A percentile compares a stretch with the other conserved stretches of the same genome.
These are phyloP conservation scores for Lentinula sp. DNA, from an alignment of 768 basidiomycete genomes.

Conservation along the genomic window DNA sequence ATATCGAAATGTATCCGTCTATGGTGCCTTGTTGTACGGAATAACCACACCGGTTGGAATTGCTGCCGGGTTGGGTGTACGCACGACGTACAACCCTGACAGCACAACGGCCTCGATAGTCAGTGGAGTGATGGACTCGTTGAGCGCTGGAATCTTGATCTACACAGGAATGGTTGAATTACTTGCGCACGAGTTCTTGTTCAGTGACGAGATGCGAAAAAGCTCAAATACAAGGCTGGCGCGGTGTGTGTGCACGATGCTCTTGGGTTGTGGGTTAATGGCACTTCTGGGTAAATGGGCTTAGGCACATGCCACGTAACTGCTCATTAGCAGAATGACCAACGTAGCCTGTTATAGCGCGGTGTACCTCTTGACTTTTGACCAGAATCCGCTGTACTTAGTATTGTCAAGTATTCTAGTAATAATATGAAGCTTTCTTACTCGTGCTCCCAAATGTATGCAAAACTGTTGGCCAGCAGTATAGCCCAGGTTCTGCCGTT, in stretches of 20 bases:
- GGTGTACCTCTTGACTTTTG: neutral
- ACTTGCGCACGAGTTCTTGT: constrained; percentile 91
- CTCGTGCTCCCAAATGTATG: neutral
- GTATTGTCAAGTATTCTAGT: no score
- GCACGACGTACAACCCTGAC: constrained; percentile 75
- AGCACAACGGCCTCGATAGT: constrained; percentile 74
- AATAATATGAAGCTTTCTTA: neutral
- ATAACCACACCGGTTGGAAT: constrained; percentile 85
- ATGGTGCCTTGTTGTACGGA: constrained; percentile 62
- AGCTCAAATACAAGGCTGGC: constrained; percentile 55
- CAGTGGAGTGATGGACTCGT: constrained; percentile 77
- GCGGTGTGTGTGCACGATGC: constrained; percentile 70
- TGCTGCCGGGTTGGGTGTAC: constrained; percentile 73
- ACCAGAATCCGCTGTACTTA: neutral
- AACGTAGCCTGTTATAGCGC: no score
- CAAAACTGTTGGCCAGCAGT: neutral
- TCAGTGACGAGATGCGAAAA: constrained; percentile 78
- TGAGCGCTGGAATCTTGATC: constrained; percentile 83
- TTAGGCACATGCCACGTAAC: constrained; percentile 22
- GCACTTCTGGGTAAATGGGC: constrained; percentile 91
- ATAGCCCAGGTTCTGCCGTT: neutral
- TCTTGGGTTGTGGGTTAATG: constrained; percentile 81
- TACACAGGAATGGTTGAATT: constrained; percentile 89
- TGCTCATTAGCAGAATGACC: no score
- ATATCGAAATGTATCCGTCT: constrained; percentile 51